Evolutionary conservation across 306 rosid genomes (phyloP).

Genomic region (Vicia faba): DNA sequence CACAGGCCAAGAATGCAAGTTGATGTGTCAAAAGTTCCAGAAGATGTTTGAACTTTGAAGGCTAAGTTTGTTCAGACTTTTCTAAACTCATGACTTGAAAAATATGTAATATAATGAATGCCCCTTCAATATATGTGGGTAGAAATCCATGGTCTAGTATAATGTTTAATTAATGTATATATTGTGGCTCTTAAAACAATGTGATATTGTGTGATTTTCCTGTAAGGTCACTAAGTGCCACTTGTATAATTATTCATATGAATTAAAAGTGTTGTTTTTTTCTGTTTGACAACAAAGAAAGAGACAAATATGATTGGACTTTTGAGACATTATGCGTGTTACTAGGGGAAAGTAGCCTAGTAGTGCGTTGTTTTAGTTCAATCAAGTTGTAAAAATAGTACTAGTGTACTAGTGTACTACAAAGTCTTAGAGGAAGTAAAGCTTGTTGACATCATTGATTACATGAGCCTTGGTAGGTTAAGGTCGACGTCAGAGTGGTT

Average conservation of each 20-base stretch:
- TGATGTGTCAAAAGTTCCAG: constrained; percentile 38
- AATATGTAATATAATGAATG: neutral
- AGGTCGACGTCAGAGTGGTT: constrained; percentile 41
- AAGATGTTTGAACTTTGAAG: constrained; percentile 51
- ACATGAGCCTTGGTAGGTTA: constrained; percentile 45
- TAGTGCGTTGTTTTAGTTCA: constrained; percentile 2
- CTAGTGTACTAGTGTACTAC: no score
- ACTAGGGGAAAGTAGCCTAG: neutral
- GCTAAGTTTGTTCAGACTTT: constrained; percentile 48
- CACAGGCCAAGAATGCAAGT: constrained; percentile 42
- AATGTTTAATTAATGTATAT: no score
- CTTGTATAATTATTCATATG: neutral
- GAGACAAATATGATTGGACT: constrained; percentile 11
- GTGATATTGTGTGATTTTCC: neutral
- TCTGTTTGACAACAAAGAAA: neutral
- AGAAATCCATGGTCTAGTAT: constrained; percentile 38
- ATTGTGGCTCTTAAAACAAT: neutral
- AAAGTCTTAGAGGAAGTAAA: no score
- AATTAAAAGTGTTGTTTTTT: neutral
- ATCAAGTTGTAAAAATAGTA: constrained; percentile 7
- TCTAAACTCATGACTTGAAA: constrained; percentile 18
- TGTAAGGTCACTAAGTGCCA: neutral
- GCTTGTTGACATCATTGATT: constrained; percentile 59
- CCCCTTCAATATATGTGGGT: constrained; percentile 49
- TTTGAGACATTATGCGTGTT: neutral